A percentile compares a stretch with the other conserved stretches of the same genome.
Evolutionary conservation across 768 basidiomycete species (phyloP).

Genomic region (Rubroboletus pulcherrimus): DNA sequence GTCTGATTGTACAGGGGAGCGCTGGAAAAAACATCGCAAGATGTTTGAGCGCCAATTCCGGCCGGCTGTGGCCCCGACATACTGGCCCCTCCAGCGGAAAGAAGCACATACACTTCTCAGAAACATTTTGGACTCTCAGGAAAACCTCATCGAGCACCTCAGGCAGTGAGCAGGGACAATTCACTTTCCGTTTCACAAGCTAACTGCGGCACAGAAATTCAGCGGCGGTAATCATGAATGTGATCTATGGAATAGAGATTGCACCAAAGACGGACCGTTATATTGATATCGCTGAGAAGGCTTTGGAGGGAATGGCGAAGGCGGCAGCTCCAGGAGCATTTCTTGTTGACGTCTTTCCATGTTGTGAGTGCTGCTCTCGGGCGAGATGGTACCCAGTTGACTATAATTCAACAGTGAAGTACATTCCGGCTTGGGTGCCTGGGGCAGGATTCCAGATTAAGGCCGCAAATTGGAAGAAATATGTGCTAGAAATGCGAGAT

Average conservation of each 20-base stretch:
- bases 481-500: constrained; percentile 47
- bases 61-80: constrained; percentile 37
- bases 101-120: constrained; percentile 45
- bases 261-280: constrained; percentile 42
- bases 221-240: constrained; percentile 51
- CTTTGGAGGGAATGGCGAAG: constrained; percentile 47
- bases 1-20: constrained; percentile 37
- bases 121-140: constrained; percentile 39
- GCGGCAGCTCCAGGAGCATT: constrained; percentile 52
- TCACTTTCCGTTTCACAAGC: background rate
- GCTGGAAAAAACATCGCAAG: constrained; percentile 50
- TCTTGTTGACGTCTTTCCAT: constrained; percentile 48
- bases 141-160: constrained; percentile 46
- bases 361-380: constrained; percentile 24
- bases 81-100: constrained; percentile 44
- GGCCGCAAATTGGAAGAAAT: constrained; percentile 46
- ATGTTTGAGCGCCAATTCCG: constrained; percentile 53
- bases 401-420: constrained; percentile 37
- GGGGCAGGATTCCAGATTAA: constrained; percentile 49
- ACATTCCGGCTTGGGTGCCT: constrained; percentile 51
- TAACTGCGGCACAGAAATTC: constrained; percentile 36
- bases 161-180: constrained; percentile 38
- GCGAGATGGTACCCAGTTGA: background rate
- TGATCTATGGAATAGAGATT: constrained; percentile 49
- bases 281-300: constrained; percentile 49